Conservation (phyloP, 371 early-diverging fungal species). For the Smittium culicis region DNA sequence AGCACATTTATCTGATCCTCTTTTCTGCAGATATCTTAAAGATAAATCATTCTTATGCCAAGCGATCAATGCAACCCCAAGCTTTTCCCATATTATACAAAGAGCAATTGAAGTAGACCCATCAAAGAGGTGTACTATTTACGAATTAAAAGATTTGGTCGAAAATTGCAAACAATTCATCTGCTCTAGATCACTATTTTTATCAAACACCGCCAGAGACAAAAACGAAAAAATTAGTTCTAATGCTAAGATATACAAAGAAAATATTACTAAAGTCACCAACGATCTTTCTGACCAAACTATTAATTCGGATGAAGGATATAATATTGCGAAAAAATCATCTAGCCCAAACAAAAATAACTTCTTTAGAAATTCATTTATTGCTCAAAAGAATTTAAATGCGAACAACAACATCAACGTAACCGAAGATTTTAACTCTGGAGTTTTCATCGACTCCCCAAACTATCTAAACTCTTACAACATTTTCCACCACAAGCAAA, state of each 20-base stretch:
- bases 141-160: conserved; percentile 43
- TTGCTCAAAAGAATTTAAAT: background rate
- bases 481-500: background rate
- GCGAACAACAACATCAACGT: background rate
- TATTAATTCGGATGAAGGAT: background rate
- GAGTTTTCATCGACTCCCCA: background rate
- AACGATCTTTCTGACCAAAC: conserved; percentile 4
- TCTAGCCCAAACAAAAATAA: background rate
- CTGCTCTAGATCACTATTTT: background rate
- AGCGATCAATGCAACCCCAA: conserved; percentile 52
- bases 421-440: background rate
- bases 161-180: conserved; percentile 44
- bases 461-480: background rate
- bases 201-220: background rate
- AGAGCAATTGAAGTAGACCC: conserved; percentile 63
- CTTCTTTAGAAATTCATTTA: background rate
- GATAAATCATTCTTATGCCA: conserved; percentile 44
- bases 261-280: background rate
- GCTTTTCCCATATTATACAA: conserved; percentile 54
- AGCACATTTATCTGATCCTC: conserved; percentile 51
- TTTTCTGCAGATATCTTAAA: conserved; percentile 49
- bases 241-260: background rate
- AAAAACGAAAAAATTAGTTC: background rate
- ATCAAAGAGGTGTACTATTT: conserved; percentile 43
- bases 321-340: background rate